Evolutionary conservation across 139 green algal species (phyloP), one percentile per base, ranked within the genome.

Genomic region (Chlorella sorokiniana): DNA sequence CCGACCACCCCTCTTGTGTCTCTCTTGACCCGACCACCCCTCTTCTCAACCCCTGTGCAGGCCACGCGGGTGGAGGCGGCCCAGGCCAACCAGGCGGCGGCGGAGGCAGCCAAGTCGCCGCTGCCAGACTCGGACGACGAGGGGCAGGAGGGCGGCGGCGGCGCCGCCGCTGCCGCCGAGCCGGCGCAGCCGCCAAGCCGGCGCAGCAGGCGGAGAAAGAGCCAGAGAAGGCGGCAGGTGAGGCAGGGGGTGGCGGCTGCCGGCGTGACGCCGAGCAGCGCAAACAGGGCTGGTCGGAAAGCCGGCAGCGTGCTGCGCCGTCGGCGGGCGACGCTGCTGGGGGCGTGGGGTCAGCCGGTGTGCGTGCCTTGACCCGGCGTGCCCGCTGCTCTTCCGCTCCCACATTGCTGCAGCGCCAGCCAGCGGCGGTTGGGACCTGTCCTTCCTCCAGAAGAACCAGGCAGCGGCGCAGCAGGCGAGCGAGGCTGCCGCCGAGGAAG

Each of bases 21-120:
- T 40, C 4, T 27, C 37, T 71, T 42, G 16, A 23, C 22, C 10
- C 52, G 29, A 62, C 22, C 25, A 25, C 62, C 2, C 20, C 1
- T 27, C 16, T 16, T 31, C 10, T 35, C 54, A 2, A 5, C 40
- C 7, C 35, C 25, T 35, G 27, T 18, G 25, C 72, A 79, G 73
- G 73, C 54, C 5, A 38, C 38, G 20, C 63, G 52, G 45, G 38
- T 56, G 0, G 62, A n/a, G 25, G 67, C 40, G 33, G 81, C 41
- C 40, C 7, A 76, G 54, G 83, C 83, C 63, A 84, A 81, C 40
- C 38, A 73, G 76, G 69, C 59, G 29, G 83, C 77, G 4, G 54
- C 70, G 8, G 83, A 84, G 35, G 83, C 83, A 4, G 83, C 83
- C 27, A 77, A 80, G 48, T 82, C 78, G 38, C 79, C 84, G 48